Conservation (phyloP, 192 early-diverging fungal genomes). For the Lunasporangiospora selenospora region DNA sequence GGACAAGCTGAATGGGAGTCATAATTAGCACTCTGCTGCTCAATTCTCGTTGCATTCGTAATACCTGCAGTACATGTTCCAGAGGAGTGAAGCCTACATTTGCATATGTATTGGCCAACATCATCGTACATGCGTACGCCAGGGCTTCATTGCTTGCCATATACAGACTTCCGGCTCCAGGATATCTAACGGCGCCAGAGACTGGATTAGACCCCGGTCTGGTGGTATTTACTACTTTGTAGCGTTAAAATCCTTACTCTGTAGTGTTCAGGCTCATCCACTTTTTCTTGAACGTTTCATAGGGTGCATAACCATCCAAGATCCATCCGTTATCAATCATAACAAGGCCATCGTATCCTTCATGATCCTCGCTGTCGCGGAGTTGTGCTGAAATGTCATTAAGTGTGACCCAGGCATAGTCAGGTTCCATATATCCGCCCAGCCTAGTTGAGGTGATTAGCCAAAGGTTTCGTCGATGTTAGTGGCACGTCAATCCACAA, state of each 20-base stretch:
- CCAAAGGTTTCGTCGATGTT: no score
- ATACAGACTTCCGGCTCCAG: conserved; percentile 33
- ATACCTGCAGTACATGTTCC: no score
- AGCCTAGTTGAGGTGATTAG: no score
- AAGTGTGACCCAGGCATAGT: conserved; percentile 21
- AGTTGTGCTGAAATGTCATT: conserved; percentile 11
- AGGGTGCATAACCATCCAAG: conserved; percentile 45
- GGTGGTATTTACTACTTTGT: no score
- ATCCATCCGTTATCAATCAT: conserved; percentile 48
- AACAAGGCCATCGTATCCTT: conserved; percentile 38
- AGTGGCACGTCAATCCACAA: no score
- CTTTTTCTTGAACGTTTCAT: conserved; percentile 43
- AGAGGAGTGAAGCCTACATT: no score
- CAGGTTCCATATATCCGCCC: conserved; percentile 5
- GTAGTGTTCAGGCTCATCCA: conserved; percentile 29
- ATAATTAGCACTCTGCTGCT: no score
- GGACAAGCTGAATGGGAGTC: no score
- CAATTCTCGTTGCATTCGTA: no score
- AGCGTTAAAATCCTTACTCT: conserved; percentile 27
- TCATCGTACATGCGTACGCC: conserved; percentile 55
- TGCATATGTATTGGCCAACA: conserved; percentile 49
- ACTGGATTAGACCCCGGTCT: no score
- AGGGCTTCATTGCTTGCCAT: conserved; percentile 45
- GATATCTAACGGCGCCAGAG: no score
- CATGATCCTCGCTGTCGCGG: neutral